Evolutionary conservation across 2,329 filamentous ascomycete species (phyloP), one percentile per base, ranked within the genome.

Genomic region (Anthostomella pinea): DNA sequence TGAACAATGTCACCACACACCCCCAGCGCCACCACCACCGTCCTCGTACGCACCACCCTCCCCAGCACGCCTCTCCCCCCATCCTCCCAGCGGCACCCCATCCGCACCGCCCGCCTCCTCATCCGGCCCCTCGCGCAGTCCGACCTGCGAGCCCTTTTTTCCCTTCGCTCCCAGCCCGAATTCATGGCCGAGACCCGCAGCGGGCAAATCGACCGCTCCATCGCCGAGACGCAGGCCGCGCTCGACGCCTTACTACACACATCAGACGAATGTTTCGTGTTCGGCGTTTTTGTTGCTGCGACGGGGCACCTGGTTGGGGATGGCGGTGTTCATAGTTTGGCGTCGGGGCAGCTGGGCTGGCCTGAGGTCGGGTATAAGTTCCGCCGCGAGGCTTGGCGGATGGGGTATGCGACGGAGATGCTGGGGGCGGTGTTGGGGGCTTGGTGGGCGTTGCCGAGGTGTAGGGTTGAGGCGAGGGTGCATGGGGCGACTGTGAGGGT

Each of bases 281-380:
- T 42, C 36, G 46, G 39, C 29, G 45, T 50, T 3, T 58, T 59
- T 31, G 33, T 54, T 4, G 40, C 43, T 8, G 45, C 38, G 1
- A 54, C 51, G 2, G 54, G 52, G 3, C 53, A 54, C 37, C 36
- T 58, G 6, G 49, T 60, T 8, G 57, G 57, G 17, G 56, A 60
- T 35, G 52, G 50, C 25, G 57, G 57, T 6, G 38, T 59, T 16
- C 48, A 56, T 28, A 45, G 38, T 2, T 11, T 52, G 4, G 30
- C 25, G n/a, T 47, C 43, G 9, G 24, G 23, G 13, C 25, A 19
- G 9, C 33, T 33, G n/a, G 50, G 52, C 6, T 54, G 52, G 54
- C 54, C 52, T 1, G 50, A 50, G 28, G 34, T 57, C 13, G 52
- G 50, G 16, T 56, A 54, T 26, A 53, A 53, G 31, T 37, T 57